These are phyloP conservation scores for Schizonepeta tenuifolia DNA, from an alignment of 257 asterid species.

Conservation along the genomic window DNA sequence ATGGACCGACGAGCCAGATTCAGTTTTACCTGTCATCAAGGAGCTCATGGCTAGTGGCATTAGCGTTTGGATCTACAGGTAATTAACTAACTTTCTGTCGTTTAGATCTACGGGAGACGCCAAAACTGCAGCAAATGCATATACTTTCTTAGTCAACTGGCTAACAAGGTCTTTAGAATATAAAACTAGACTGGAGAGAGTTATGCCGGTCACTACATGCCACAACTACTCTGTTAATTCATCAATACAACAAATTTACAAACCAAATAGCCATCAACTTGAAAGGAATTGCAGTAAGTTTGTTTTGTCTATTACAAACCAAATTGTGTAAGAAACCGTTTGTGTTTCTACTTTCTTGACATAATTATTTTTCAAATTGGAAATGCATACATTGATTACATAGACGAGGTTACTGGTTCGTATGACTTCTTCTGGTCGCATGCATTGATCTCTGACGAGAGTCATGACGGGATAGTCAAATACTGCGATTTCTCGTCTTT, in stretches of 20 bases:
- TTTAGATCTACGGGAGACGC: no score
- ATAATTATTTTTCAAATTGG: conserved; percentile 47
- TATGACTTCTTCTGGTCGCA: conserved; percentile 53
- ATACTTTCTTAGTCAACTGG: no score
- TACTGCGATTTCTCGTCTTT: conserved; percentile 49
- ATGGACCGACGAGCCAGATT: conserved; percentile 43
- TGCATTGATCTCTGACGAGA: conserved; percentile 58
- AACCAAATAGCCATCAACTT: no score
- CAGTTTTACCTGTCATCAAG: conserved; percentile 47
- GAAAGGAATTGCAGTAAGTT: no score
- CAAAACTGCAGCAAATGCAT: no score
- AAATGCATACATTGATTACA: conserved; percentile 48
- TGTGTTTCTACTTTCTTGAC: background rate
- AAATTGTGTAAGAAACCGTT: background rate
- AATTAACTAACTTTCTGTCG: background rate
- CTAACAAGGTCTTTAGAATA: no score
- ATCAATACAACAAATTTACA: no score
- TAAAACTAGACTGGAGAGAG: no score
- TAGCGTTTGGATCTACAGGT: conserved; percentile 56
- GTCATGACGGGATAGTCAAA: conserved; percentile 37
- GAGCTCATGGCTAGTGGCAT: conserved; percentile 51
- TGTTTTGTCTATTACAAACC: background rate
- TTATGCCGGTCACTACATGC: no score
- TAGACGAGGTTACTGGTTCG: conserved; percentile 30
- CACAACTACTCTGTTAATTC: no score